Base-by-base conservation (phyloP, 768 basidiomycete genomes). In the Sistotremastrum niveocremeum region DNA sequence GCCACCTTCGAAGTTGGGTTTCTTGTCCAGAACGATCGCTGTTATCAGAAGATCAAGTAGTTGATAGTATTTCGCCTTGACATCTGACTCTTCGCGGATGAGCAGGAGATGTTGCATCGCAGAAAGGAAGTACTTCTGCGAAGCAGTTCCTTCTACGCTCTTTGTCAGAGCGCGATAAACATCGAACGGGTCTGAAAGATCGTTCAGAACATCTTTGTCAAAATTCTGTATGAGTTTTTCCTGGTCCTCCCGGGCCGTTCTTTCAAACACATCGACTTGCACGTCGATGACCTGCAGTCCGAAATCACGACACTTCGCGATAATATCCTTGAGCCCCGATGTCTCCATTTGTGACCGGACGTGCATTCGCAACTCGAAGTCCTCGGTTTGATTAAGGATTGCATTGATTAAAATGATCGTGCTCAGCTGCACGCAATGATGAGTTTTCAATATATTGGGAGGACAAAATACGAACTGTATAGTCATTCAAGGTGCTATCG, bases 51-150 rank as follows among this genome's bases (percentile, higher is more conserved):
- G 80, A 59, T 97, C 89, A 52, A 99, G 71, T 35, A 99, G 74
- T 60, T 88, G 88, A 62, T 85, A 97, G 60, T 93, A 86, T 52
- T 89, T 84, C 38, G 80, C 78, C 63, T 88, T 76, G 30, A 79
- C 71, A 34, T 82, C 81, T 4, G 83, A 87, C 53, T 97, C 88
- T 54, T 88, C 85, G 45, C 84, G 77, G 52, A 98, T 85, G 52
- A 98, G 76, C 12, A 97, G 70, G 47, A 99, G 62, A 62, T 97
- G 91, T 57, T 90, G 89, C 74, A 98, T 76, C 62, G 90, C 84
- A n/a, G 88, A 87, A 37, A 93, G 67, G 60, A 99, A 84, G 59
- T 93, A 81, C 51, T 85, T 80, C 53, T 73, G 70, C 5, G 91
- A 90, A 48, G 76, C 77, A 9, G 84, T 79, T 38, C 82, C 81